A percentile compares a stretch with the other conserved stretches of the same genome.
These are phyloP conservation scores for Zygoascus hellenicus DNA, from an alignment of 1,139 yeast genomes.

Conservation along the genomic window DNA sequence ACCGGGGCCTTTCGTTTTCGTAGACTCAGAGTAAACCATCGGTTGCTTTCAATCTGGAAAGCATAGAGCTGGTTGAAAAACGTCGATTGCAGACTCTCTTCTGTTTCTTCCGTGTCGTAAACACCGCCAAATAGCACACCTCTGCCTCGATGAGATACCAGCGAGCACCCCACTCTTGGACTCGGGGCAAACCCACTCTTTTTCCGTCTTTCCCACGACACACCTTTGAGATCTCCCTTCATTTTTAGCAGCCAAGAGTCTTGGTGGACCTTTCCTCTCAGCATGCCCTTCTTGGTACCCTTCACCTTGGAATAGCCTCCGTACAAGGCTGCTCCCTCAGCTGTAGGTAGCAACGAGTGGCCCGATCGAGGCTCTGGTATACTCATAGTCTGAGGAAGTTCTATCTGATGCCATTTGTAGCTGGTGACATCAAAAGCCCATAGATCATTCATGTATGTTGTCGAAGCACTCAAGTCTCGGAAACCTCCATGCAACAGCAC, in stretches of 20 bases:
- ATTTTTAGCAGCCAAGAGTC: slow-evolving; percentile 87
- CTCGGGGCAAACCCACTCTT: slow-evolving; percentile 87
- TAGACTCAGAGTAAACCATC: slow-evolving; percentile 77
- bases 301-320: slow-evolving; percentile 96
- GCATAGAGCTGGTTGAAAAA: slow-evolving; percentile 78
- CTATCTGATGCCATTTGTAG: slow-evolving; percentile 87
- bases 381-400: slow-evolving; percentile 74
- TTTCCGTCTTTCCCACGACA: slow-evolving; percentile 83
- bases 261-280: slow-evolving; percentile 84
- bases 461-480: slow-evolving; percentile 77
- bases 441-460: slow-evolving; percentile 76
- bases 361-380: slow-evolving; percentile 93
- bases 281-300: slow-evolving; percentile 72
- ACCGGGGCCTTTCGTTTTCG: slow-evolving; percentile 45
- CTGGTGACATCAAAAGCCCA: slow-evolving; percentile 91
- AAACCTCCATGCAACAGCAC: slow-evolving; percentile 87
- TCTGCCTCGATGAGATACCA: slow-evolving; percentile 85
- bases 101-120: slow-evolving; percentile 90
- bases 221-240: slow-evolving; percentile 75
- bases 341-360: slow-evolving; percentile 75
- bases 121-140: slow-evolving; percentile 96
- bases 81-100: slow-evolving; percentile 79
- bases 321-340: slow-evolving; percentile 80
- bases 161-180: slow-evolving; percentile 91
- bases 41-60: slow-evolving; percentile 76